Evolutionary conservation across 129 eudicot species (phyloP).

Genomic region (Solidago caesia): DNA sequence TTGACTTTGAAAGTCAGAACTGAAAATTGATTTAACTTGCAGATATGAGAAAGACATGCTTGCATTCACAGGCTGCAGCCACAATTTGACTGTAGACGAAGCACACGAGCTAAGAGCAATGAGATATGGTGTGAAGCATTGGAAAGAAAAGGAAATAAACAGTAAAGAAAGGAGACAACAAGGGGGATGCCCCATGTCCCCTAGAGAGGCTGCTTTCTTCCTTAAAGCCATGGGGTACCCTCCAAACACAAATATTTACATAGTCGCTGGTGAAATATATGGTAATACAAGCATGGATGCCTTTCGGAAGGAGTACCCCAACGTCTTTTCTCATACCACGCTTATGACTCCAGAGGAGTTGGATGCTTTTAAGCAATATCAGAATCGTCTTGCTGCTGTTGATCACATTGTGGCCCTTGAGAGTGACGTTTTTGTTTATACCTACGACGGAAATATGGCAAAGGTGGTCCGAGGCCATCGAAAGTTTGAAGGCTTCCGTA

Average conservation of each 20-base stretch:
- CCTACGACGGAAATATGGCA: conserved; percentile 98
- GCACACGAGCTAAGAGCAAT: conserved; percentile 65
- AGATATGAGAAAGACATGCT: conserved; percentile 93
- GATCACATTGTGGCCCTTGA: conserved; percentile 88
- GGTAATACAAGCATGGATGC: conserved; percentile 71
- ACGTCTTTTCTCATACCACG: conserved; percentile 68
- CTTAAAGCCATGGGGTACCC: conserved; percentile 95
- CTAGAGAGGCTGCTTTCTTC: conserved; percentile 84
- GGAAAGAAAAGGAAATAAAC: conserved; percentile 96
- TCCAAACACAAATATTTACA: conserved; percentile 58
- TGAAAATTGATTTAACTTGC: conserved; percentile 4
- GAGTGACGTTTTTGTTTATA: conserved; percentile 81
- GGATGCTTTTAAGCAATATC: conserved; percentile 47
- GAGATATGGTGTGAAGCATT: conserved; percentile 77
- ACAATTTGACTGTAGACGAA: conserved; percentile 58
- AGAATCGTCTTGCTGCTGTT: conserved; percentile 89
- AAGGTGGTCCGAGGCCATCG: conserved; percentile 98
- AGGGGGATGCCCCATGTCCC: conserved; percentile 96
- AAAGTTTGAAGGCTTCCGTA: conserved; percentile 77
- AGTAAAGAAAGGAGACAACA: conserved; percentile 51
- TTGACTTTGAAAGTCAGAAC: background rate
- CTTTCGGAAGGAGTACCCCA: conserved; percentile 55
- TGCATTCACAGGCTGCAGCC: conserved; percentile 93
- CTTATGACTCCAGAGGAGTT: conserved; percentile 69
- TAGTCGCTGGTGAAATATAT: conserved; percentile 85